Conservation (phyloP, 1,284 basidiomycete species). For the Moniliophthora roreri region DNA sequence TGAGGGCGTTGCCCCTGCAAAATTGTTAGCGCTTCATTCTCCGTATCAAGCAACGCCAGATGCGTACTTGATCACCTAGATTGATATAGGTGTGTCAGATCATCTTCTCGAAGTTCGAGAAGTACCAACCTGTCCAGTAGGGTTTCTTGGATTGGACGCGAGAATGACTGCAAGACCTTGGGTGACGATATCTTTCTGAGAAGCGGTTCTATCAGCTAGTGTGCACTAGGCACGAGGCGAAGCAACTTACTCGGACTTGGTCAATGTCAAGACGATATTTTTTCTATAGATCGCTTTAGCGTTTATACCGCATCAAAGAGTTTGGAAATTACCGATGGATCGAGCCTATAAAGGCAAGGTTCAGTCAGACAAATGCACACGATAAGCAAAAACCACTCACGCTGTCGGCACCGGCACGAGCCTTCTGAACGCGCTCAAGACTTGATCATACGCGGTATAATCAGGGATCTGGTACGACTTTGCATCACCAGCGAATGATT, state of each 20-base stretch:
- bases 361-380: neutral
- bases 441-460: conserved; percentile 85
- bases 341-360: conserved; percentile 41
- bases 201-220: neutral
- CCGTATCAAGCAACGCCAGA: conserved; percentile 6
- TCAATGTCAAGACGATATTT: conserved; percentile 32
- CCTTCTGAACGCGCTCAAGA: conserved; percentile 84
- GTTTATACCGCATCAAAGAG: too few relatives aligned
- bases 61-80: conserved; percentile 49
- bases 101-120: neutral
- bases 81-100: neutral
- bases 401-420: conserved; percentile 89
- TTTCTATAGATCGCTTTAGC: too few relatives aligned
- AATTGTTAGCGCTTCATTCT: neutral
- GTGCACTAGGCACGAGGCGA: neutral
- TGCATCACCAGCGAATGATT: conserved; percentile 8
- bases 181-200: conserved; percentile 69
- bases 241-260: neutral
- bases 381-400: conserved; percentile 41
- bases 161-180: conserved; percentile 87
- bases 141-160: conserved; percentile 90
- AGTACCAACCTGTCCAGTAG: conserved; percentile 76
- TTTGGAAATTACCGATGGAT: conserved; percentile 50
- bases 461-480: conserved; percentile 85
- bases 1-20: conserved; percentile 73